These are phyloP conservation scores for Colletotrichum sp. DNA, from an alignment of 2,329 filamentous ascomycete species.

Conservation along the genomic window DNA sequence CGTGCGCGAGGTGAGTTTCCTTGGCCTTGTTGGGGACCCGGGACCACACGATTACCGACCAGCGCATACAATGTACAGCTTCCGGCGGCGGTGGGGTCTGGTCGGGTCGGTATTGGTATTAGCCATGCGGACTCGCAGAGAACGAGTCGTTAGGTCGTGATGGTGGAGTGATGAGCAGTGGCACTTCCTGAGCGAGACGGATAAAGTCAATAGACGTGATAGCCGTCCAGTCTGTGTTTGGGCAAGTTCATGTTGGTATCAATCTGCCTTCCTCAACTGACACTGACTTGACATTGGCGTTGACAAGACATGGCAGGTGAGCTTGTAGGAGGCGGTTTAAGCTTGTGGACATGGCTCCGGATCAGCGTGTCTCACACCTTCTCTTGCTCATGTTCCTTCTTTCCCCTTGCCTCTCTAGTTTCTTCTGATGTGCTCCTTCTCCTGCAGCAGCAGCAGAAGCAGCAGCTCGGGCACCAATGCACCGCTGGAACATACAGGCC, in stretches of 20 bases:
- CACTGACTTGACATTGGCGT: not conserved
- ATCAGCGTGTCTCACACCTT: not conserved
- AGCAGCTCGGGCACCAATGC: not conserved
- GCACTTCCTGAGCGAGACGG: not conserved
- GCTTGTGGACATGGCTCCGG: not conserved
- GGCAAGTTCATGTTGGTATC: not conserved
- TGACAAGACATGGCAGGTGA: not conserved
- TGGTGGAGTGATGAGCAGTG: not conserved
- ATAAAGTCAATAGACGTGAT: not conserved
- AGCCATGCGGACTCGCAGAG: not conserved
- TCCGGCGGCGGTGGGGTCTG: not conserved
- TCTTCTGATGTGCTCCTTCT: not conserved
- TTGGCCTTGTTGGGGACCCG: not conserved
- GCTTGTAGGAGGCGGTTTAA: not conserved
- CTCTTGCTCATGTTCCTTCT: not conserved
- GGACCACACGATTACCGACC: not conserved
- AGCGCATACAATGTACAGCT: not conserved
- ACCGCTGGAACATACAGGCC: not conserved
- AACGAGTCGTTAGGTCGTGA: not conserved
- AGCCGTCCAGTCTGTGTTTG: not conserved
- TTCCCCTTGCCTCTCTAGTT: not conserved
- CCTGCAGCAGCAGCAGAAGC: not conserved
- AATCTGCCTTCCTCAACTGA: not conserved
- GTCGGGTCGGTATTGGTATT: not conserved
- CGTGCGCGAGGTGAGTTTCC: not conserved